A percentile compares a stretch with the other conserved stretches of the same genome.
These are phyloP conservation scores for Trichothecium sympodiale DNA, from an alignment of 2,329 filamentous ascomycete species.

Conservation along the genomic window DNA sequence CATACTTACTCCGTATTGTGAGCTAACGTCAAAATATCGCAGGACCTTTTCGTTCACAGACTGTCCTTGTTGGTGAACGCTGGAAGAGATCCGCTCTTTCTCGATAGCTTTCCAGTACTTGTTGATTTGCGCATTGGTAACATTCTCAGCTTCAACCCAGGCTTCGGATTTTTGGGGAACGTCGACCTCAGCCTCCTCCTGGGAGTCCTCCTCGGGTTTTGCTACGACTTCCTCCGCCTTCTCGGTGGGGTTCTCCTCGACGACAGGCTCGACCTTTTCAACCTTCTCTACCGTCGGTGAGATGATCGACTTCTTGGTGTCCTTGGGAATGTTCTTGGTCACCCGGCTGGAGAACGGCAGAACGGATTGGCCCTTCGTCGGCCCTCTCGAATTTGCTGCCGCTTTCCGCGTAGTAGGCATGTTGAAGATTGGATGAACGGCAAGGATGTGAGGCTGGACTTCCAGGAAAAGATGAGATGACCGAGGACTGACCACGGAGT, in stretches of 20 bases:
- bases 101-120: constrained; percentile 72
- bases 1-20: constrained; percentile 77
- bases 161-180: constrained; percentile 25
- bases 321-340: constrained; percentile 39
- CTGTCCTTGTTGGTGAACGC: constrained; percentile 70
- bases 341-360: constrained; percentile 47
- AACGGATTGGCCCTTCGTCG: constrained; percentile 39
- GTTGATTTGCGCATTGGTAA: constrained; percentile 59
- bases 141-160: constrained; percentile 48
- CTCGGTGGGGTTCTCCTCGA: constrained; percentile 7
- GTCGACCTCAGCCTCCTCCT: constrained; percentile 11
- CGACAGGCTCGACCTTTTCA: constrained; percentile 12
- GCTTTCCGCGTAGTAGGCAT: constrained; percentile 42
- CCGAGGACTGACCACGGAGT: too few relatives aligned
- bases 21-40: constrained; percentile 84
- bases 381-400: constrained; percentile 24
- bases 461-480: background rate
- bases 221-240: constrained; percentile 8
- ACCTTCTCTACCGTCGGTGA: constrained; percentile 23
- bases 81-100: constrained; percentile 50
- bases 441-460: background rate
- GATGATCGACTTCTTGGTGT: constrained; percentile 29
- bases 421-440: constrained; percentile 8
- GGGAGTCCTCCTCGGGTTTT: constrained; percentile 11
- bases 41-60: constrained; percentile 72